These are phyloP conservation scores for Rhododendron ovatum DNA, from an alignment of 148 eudicot species.

Conservation along the genomic window DNA sequence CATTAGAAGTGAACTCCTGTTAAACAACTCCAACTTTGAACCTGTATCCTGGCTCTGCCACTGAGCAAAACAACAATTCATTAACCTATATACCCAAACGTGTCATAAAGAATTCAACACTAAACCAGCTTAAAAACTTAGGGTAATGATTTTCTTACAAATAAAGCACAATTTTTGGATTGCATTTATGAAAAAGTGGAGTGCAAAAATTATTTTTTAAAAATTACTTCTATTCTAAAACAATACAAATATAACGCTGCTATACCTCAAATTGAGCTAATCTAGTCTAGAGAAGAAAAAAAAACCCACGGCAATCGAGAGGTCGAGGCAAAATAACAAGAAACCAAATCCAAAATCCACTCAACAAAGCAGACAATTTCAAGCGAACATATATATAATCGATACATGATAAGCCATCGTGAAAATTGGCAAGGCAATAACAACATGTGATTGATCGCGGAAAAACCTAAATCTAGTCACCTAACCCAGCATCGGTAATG, in stretches of 20 bases:
- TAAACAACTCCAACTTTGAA: no score
- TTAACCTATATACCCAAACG: background rate
- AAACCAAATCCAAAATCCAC: background rate
- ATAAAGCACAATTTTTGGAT: background rate
- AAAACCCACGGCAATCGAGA: background rate
- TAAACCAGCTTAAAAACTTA: background rate
- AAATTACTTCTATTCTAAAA: no score
- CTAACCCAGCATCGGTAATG: background rate
- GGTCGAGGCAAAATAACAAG: background rate
- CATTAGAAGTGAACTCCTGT: no score
- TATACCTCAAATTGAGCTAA: background rate
- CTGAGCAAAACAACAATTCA: background rate
- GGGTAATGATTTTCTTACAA: background rate
- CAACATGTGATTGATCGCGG: background rate
- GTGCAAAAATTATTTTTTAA: background rate
- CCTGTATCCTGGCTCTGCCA: no score
- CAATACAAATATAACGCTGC: background rate
- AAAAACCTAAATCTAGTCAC: background rate
- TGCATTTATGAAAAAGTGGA: background rate
- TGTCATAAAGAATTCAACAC: background rate
- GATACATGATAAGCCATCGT: background rate
- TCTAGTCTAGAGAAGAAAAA: background rate
- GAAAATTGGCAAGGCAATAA: background rate
- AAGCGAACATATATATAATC: background rate
- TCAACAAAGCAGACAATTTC: background rate